These are phyloP conservation scores for Coemansia sp. DNA, from an alignment of 192 early-diverging fungal species.

Conservation along the genomic window DNA sequence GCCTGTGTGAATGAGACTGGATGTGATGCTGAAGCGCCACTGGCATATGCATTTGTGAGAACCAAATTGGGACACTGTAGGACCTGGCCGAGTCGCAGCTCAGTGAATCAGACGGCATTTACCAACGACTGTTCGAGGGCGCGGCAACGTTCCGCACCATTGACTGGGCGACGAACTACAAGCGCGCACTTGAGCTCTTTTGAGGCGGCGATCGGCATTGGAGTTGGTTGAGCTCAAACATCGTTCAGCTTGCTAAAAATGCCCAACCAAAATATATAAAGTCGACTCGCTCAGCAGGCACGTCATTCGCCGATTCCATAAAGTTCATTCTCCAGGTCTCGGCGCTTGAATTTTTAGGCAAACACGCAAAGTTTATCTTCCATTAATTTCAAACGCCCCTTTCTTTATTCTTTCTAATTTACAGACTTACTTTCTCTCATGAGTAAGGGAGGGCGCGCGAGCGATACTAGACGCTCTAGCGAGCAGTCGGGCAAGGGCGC, in stretches of 20 bases:
- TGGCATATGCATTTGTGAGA: not conserved
- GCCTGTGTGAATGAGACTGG: not conserved
- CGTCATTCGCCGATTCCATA: not conserved
- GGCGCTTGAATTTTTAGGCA: not conserved
- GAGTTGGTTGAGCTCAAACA: not conserved
- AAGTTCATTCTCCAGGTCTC: not conserved
- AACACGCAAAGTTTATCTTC: not conserved
- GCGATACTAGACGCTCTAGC: slow-evolving; percentile 21
- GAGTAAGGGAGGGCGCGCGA: slow-evolving; percentile 18
- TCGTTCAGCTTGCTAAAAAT: not conserved
- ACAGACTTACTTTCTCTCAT: not conserved
- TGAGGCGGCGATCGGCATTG: not conserved
- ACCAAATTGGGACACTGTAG: slow-evolving; percentile 15
- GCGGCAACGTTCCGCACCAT: slow-evolving; percentile 33
- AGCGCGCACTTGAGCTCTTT: slow-evolving; percentile 27
- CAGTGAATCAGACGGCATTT: slow-evolving; percentile 13
- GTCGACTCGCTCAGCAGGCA: not conserved
- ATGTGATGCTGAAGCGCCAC: slow-evolving; percentile 4
- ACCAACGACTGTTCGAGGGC: slow-evolving; percentile 36
- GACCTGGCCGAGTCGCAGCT: slow-evolving; percentile 29
- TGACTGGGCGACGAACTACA: slow-evolving; percentile 50
- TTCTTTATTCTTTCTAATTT: not conserved
- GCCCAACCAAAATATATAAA: not conserved
- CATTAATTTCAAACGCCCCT: not conserved
- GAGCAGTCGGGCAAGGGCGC: slow-evolving; percentile 15